phyloP scores from a whole-genome alignment of 2,329 filamentous ascomycete genomes.

The Didymella arachidicola region DNA sequence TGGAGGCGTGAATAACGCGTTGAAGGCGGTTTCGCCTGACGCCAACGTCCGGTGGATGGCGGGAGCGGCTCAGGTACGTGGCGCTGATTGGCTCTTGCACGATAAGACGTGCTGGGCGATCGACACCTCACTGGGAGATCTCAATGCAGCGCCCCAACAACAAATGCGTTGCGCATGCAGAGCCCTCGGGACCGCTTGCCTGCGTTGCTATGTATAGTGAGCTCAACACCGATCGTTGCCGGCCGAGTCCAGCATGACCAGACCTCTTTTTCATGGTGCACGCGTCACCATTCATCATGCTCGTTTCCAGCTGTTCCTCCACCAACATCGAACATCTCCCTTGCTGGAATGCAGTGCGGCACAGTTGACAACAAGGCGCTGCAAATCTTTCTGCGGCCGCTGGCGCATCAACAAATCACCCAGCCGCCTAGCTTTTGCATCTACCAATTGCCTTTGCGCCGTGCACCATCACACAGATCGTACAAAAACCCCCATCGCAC shows the following conservation, averaged over 20 bases:
- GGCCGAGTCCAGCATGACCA: neutral
- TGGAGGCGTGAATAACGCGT: slow-evolving; percentile 6
- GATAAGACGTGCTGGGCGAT: slow-evolving; percentile 11
- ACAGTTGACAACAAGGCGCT: neutral
- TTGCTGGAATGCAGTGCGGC: slow-evolving; percentile 12
- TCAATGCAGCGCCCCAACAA: slow-evolving; percentile 13
- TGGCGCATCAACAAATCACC: neutral
- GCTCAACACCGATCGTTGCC: neutral
- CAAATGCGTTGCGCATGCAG: slow-evolving; percentile 12
- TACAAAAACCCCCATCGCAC: slow-evolving; percentile 3
- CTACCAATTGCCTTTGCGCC: slow-evolving; percentile 1
- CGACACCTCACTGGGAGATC: slow-evolving; percentile 1
- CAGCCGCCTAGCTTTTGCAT: neutral
- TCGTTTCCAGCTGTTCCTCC: slow-evolving; percentile 2
- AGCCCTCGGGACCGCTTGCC: slow-evolving; percentile 1
- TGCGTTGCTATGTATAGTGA: slow-evolving; percentile 16
- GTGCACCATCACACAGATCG: slow-evolving; percentile 13
- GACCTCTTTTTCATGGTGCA: slow-evolving; percentile 5
- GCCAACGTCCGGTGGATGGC: slow-evolving; percentile 2
- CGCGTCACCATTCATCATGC: slow-evolving; percentile 13
- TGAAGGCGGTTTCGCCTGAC: slow-evolving; percentile 3
- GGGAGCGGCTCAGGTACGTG: slow-evolving; percentile 10
- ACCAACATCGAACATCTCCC: slow-evolving; percentile 6
- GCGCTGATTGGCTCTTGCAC: slow-evolving; percentile 7
- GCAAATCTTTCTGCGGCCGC: slow-evolving; percentile 2